phyloP scores from a whole-genome alignment of 768 basidiomycete genomes.

The Clitopilus hobsonii region DNA sequence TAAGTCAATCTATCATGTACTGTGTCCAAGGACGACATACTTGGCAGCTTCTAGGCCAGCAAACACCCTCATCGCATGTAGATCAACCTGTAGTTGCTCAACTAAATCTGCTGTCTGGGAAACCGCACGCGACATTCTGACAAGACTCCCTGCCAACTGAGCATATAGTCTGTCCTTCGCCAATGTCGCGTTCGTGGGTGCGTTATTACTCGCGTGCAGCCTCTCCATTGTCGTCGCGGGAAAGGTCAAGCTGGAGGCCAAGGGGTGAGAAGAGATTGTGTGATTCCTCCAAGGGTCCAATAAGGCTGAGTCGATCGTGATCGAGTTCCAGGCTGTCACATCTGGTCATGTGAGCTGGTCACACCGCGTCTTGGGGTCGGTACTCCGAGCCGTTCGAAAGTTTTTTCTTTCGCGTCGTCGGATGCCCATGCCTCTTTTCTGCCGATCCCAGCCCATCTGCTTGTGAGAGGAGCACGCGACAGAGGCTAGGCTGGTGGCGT shows the following conservation, averaged over 20 bases:
- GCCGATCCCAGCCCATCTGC: background rate
- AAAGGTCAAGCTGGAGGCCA: background rate
- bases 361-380: background rate
- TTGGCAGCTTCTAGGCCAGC: constrained; percentile 80
- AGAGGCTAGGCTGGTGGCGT: background rate
- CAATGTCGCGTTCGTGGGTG: constrained; percentile 63
- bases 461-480: background rate
- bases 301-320: background rate
- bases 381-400: background rate
- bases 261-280: background rate
- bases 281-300: background rate
- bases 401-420: background rate
- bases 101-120: constrained; percentile 73
- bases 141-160: constrained; percentile 67
- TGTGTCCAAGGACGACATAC: constrained; percentile 45
- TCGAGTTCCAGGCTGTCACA: background rate
- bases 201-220: constrained; percentile 6
- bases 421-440: background rate
- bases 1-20: no score
- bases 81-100: constrained; percentile 69
- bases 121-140: constrained; percentile 63
- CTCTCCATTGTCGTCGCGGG: background rate
- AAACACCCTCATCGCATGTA: constrained; percentile 75
- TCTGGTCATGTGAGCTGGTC: background rate
- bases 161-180: constrained; percentile 79